These are phyloP conservation scores for Botryotinia convoluta DNA, from an alignment of 2,329 filamentous ascomycete genomes.

Conservation along the genomic window DNA sequence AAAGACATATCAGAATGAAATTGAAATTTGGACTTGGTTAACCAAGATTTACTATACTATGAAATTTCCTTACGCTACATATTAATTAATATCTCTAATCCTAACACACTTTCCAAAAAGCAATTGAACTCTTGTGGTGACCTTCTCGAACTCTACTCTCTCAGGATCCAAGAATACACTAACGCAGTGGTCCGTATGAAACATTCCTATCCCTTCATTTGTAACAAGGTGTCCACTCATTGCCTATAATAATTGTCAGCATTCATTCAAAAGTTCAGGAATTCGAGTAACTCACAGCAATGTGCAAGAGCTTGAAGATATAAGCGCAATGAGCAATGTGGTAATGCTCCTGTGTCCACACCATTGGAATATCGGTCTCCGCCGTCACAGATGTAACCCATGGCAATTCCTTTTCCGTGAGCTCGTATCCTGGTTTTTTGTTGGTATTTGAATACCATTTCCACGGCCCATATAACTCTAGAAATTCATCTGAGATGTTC, in stretches of 20 bases:
- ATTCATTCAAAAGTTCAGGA: neutral
- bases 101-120: conserved; percentile 4
- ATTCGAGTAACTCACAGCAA: neutral
- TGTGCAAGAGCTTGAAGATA: neutral
- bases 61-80: neutral
- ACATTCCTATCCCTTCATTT: neutral
- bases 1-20: neutral
- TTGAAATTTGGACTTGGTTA: neutral
- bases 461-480: neutral
- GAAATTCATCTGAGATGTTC: neutral
- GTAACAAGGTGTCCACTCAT: conserved; percentile 8
- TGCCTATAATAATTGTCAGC: neutral
- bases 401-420: neutral
- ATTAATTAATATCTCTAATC: conserved; percentile 1
- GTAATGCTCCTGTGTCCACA: neutral
- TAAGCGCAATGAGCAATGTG: neutral
- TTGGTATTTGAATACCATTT: neutral
- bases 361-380: neutral
- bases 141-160: neutral
- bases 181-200: neutral
- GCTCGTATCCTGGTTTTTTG: neutral
- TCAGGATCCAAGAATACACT: neutral
- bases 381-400: neutral
- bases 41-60: neutral
- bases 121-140: neutral